Percentiles rank a stretch among this genome's conserved stretches.
Conservation (phyloP, 345 rosid species). For the Punica granatum region DNA sequence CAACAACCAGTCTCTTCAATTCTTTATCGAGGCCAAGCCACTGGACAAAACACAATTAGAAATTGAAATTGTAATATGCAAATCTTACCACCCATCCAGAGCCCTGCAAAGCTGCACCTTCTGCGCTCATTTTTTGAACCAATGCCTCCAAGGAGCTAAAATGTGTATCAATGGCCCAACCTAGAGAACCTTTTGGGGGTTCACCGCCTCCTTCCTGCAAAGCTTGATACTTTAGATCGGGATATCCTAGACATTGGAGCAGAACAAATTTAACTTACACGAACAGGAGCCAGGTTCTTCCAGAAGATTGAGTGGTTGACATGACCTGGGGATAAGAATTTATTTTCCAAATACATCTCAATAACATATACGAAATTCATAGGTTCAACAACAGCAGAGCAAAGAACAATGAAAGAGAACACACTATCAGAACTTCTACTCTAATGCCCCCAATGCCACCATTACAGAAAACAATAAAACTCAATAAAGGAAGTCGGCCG, state of each 20-base stretch:
- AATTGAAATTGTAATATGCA: neutral
- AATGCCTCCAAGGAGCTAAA: conserved; percentile 81
- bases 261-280: conserved; percentile 35
- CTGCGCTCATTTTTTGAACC: conserved; percentile 71
- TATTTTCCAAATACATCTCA: neutral
- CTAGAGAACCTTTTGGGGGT: conserved; percentile 70
- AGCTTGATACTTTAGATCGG: conserved; percentile 8
- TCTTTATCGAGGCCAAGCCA: conserved; percentile 94
- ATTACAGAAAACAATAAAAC: no score
- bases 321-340: conserved; percentile 48
- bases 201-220: conserved; percentile 93
- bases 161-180: conserved; percentile 63
- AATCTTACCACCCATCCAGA: conserved; percentile 97
- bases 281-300: conserved; percentile 70
- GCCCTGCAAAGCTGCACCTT: conserved; percentile 95
- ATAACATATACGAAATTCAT: neutral
- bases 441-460: no score
- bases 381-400: neutral
- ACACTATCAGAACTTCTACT: neutral
- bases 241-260: neutral
- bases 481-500: conserved; percentile 13
- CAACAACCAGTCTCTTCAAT: conserved; percentile 74
- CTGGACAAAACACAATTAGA: conserved; percentile 22
- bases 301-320: conserved; percentile 90
- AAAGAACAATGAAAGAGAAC: neutral